Conservation (phyloP, 805 yeast species). For the Huiozyma sinensis region DNA sequence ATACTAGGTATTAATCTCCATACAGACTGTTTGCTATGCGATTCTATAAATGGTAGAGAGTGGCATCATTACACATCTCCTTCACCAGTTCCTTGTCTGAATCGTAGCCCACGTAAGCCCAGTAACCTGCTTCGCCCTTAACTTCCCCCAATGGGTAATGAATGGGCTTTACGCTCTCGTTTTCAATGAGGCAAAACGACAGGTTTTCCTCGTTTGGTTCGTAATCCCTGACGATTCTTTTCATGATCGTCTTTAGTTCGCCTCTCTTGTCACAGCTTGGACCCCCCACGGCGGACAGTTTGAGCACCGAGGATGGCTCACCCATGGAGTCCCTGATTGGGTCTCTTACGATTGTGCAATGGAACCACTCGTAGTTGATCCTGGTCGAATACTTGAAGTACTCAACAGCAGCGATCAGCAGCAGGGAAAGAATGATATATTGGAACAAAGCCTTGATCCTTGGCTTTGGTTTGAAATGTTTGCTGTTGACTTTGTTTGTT, state of each 20-base stretch:
- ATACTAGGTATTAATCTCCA: too few relatives aligned
- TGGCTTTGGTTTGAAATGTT: conserved; percentile 1
- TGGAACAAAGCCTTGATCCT: conserved; percentile 18
- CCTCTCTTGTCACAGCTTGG: conserved; percentile 37
- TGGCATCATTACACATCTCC: conserved; percentile 19
- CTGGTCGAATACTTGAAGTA: conserved; percentile 34
- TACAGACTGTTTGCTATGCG: too few relatives aligned
- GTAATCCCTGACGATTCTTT: conserved; percentile 30
- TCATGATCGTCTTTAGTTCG: conserved; percentile 31
- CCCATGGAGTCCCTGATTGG: conserved; percentile 5
- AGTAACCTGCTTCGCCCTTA: conserved; percentile 29
- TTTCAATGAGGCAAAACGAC: conserved; percentile 31
- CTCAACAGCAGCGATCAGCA: conserved; percentile 32
- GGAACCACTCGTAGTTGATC: conserved; percentile 36
- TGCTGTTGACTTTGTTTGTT: too few relatives aligned
- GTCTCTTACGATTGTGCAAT: conserved; percentile 30
- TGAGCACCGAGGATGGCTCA: conserved; percentile 20
- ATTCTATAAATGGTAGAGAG: conserved; percentile 20
- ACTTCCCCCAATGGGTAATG: conserved; percentile 27
- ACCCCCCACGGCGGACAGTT: conserved; percentile 32
- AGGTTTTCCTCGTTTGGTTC: conserved; percentile 30
- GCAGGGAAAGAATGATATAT: conserved; percentile 22
- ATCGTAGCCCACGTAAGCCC: conserved; percentile 26
- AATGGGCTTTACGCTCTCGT: conserved; percentile 14
- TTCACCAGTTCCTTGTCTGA: conserved; percentile 14